Conservation (phyloP, 176 grass and related monocot genomes). For the Paspalum notatum region DNA sequence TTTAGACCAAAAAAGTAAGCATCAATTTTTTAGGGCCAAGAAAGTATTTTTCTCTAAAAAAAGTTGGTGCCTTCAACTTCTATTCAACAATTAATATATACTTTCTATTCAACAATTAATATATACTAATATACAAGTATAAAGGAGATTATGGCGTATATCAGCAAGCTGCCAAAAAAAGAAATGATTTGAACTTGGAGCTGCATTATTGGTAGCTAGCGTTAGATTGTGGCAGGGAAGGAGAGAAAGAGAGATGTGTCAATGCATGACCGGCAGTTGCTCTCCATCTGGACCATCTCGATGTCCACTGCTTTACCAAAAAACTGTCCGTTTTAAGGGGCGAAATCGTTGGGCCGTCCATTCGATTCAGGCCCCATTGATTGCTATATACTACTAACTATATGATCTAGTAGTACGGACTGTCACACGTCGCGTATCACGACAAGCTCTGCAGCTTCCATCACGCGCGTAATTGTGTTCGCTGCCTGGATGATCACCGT, state of each 20-base stretch:
- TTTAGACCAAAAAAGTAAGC: no score
- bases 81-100: no score
- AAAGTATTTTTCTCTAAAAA: no score
- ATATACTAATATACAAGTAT: no score
- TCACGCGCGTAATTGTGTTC: neutral
- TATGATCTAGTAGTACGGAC: slow-evolving; percentile 27
- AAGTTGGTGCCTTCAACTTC: no score
- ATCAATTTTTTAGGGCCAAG: no score
- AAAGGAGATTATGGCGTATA: neutral
- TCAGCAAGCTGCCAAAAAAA: neutral
- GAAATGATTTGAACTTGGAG: slow-evolving; percentile 6
- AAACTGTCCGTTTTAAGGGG: neutral
- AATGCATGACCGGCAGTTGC: neutral
- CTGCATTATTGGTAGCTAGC: neutral
- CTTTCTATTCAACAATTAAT: no score
- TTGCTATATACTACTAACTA: neutral
- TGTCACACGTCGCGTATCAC: slow-evolving; percentile 9
- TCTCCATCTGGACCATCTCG: slow-evolving; percentile 20
- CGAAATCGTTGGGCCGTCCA: slow-evolving; percentile 22
- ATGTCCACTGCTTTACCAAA: slow-evolving; percentile 26
- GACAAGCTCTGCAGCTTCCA: neutral
- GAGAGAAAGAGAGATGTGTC: neutral
- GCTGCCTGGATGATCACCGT: neutral
- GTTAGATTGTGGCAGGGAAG: neutral
- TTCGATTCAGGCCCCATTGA: slow-evolving; percentile 8